Conservation (phyloP, 2,329 filamentous ascomycete species). For the Conoideocrella luteorostrata region DNA sequence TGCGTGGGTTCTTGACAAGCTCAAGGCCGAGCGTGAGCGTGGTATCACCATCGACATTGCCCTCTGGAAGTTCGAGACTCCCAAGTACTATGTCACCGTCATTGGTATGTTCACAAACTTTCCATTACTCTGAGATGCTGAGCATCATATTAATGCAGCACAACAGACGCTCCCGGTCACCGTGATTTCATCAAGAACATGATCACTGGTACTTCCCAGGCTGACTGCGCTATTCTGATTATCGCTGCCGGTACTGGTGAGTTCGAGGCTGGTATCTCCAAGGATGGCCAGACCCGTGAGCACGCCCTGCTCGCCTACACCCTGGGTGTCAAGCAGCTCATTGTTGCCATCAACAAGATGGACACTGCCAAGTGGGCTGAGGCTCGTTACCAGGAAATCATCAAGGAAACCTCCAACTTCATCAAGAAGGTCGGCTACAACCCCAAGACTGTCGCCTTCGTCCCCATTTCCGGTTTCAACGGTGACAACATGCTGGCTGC, state of each 20-base stretch:
- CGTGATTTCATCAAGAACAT: constrained; percentile 99
- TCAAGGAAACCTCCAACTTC: constrained; percentile 99
- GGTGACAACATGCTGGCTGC: constrained; percentile 97
- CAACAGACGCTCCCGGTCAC: constrained; percentile 87
- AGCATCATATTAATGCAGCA: background rate
- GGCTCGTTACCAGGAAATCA: constrained; percentile 95
- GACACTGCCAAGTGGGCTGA: constrained; percentile 98
- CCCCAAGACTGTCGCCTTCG: constrained; percentile 97
- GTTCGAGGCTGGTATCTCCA: constrained; percentile 99
- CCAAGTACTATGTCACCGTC: constrained; percentile 96
- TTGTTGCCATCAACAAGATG: constrained; percentile 99
- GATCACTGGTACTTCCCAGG: constrained; percentile 99
- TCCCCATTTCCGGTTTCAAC: constrained; percentile 99
- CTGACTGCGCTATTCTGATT: constrained; percentile 99
- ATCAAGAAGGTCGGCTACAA: constrained; percentile 99
- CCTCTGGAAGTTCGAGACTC: constrained; percentile 99
- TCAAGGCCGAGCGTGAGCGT: constrained; percentile 98
- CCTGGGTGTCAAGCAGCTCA: constrained; percentile 99
- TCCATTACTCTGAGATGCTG: background rate
- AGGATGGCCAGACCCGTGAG: constrained; percentile 99
- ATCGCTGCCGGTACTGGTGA: constrained; percentile 99
- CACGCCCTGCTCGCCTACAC: constrained; percentile 99
- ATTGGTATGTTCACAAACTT: constrained; percentile 60
- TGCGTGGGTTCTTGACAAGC: constrained; percentile 99
- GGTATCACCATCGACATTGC: constrained; percentile 99